Base-by-base conservation (phyloP, 345 rosid species). In the Pugionium dolabratum region DNA sequence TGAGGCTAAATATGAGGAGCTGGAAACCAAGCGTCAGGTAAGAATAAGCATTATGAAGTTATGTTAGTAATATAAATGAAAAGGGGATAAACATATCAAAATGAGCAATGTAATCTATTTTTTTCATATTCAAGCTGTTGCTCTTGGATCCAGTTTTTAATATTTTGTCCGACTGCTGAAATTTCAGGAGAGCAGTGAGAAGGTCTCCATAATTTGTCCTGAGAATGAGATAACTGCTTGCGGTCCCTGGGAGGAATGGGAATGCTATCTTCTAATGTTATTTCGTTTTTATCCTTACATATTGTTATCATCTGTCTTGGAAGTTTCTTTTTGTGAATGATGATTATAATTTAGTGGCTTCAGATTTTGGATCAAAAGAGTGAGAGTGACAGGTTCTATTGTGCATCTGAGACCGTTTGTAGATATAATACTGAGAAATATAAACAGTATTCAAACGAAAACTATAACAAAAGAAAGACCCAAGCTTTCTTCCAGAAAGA, bases 191-290 rank as follows among this genome's bases (percentile, higher is more conserved):
- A 81, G 69, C 71, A 73, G 70, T 59, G 75, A 73, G 76, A 91
- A 87, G 80, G 98, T 96, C 75, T 91, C 98, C 58, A 81, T 81
- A 66, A 89, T 91, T 65, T 89, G 91, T 77, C 86, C 85, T 44
- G 98, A 87, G 81, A 77, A 76, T 79, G 98, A 89, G 67, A 77
- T 91, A 71, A 74, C 77, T 81, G 85, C 84, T 76, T 77, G 85
- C 46, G 96, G 89, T 64, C 85, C 75, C 46, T 79, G 79, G 80
- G 95, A 18, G 18, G 18, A 18, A 85, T 61, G 89, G 82, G 18
- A 18, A 18, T 18, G 18, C 18, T 18, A 18, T 18, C 43, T 37
- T 39, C 33, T 55, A 55, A 37, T 27, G 2, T 8, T 4, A 31
- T 3, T 3, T 59, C 4, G 10, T 59, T 6, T 31, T 27, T 4